phyloP scores from a whole-genome alignment of 2,329 filamentous ascomycete species.

The Alternaria sp. region DNA sequence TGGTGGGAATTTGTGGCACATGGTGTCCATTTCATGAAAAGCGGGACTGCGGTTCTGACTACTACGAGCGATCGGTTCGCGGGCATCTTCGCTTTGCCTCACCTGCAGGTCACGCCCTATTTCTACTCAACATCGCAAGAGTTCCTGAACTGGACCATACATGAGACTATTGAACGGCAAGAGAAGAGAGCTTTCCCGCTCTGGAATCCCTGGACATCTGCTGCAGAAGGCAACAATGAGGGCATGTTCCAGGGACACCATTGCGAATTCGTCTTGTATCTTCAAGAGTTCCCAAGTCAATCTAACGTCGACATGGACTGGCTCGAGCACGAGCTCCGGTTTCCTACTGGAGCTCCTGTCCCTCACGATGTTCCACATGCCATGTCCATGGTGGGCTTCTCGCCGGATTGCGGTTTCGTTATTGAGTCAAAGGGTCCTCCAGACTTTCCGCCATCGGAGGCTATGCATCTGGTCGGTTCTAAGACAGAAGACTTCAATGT shows the following conservation, averaged over 20 bases:
- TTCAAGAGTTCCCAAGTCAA: constrained; percentile 67
- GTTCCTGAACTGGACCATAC: constrained; percentile 77
- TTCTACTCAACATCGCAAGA: constrained; percentile 59
- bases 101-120: constrained; percentile 72
- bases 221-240: constrained; percentile 64
- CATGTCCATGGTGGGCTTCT: constrained; percentile 70
- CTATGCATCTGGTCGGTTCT: constrained; percentile 63
- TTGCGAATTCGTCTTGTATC: constrained; percentile 89
- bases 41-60: constrained; percentile 80
- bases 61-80: constrained; percentile 89
- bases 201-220: constrained; percentile 79
- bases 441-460: constrained; percentile 61
- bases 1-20: constrained; percentile 82
- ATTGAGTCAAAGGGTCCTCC: constrained; percentile 69
- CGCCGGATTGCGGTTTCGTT: constrained; percentile 72
- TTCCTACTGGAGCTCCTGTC: constrained; percentile 65
- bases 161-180: constrained; percentile 72
- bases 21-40: constrained; percentile 85
- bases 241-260: constrained; percentile 74
- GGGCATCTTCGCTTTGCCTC: constrained; percentile 89
- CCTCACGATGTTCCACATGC: constrained; percentile 61
- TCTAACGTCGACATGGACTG: constrained; percentile 53
- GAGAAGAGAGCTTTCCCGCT: constrained; percentile 63
- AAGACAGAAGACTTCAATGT: constrained; percentile 66
- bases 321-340: constrained; percentile 68